Base-by-base conservation (phyloP, 306 rosid genomes). In the Corylus heterophylla region DNA sequence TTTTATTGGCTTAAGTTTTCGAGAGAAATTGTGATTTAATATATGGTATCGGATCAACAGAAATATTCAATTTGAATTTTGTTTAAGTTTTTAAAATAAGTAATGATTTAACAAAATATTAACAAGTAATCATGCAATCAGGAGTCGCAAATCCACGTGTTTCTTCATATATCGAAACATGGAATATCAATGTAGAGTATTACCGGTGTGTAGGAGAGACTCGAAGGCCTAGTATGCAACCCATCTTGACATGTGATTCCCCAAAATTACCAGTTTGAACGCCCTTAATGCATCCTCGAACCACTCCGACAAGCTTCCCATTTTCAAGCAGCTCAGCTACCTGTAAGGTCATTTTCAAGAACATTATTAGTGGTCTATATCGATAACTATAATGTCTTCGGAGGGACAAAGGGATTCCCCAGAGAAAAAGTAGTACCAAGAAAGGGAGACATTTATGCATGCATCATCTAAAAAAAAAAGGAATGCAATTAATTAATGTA, bases 191-290 rank as follows among this genome's bases (percentile, higher is more conserved):
- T 76, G 58, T 25, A 29, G 31, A 13, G 39, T 8, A 5, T 37
- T 86, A 89, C 97, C 93, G 77, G 80, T 84, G 84, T 68, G 84
- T 37, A 72, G 93, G 94, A 77, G 97, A 90, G 69, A 92, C 94
- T 25, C 94, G 83, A 72, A 92, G 97, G 78, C 97, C 97, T 35
- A 90, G 78, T 50, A 92, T 83, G 74, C 88, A 90, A 55, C 94
- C 97, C 54, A 92, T 88, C 80, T 85, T 87, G 79, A 88, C 59
- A 54, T 84, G 69, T 67, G 82, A 81, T 76, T 51, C 79, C 54
- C 90, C 89, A 74, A 82, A 79, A 52, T 22, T 22, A 22, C 70
- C 69, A 83, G 89, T 86, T 66, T 63, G 74, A 79, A 92, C 81
- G 80, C 78, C 83, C 89, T 88, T 89, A 76, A 90, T 85, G 83